Conservation (phyloP, 2,329 filamentous ascomycete species). For the Paecilomyces dactylethromorphus region DNA sequence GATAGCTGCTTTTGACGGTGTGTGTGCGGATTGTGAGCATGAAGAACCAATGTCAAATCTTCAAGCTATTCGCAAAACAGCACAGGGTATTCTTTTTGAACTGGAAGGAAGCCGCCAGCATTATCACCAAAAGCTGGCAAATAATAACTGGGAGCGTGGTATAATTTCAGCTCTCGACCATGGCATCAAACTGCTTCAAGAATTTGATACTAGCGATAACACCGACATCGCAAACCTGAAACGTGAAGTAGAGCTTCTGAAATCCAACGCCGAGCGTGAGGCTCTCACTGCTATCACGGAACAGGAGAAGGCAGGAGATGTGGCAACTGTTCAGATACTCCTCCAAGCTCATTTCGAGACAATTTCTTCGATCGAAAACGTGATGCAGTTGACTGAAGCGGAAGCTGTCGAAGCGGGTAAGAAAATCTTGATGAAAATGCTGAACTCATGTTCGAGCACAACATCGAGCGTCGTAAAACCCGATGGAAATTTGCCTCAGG, state of each 20-base stretch:
- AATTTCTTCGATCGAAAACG: conserved; percentile 72
- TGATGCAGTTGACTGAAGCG: conserved; percentile 73
- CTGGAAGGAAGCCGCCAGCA: conserved; percentile 86
- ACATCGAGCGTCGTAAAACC: conserved; percentile 84
- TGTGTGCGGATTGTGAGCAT: conserved; percentile 66
- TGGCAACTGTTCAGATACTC: conserved; percentile 71
- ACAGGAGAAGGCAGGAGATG: conserved; percentile 74
- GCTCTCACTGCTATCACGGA: conserved; percentile 70
- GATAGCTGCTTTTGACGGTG: conserved; percentile 83
- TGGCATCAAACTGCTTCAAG: conserved; percentile 69
- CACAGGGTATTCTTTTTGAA: conserved; percentile 80
- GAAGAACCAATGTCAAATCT: conserved; percentile 62
- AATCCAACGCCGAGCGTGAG: conserved; percentile 74
- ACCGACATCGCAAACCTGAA: conserved; percentile 65
- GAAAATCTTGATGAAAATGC: conserved; percentile 66
- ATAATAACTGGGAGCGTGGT: conserved; percentile 77
- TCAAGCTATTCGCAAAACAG: conserved; percentile 73
- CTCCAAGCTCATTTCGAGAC: conserved; percentile 90
- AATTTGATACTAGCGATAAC: conserved; percentile 60
- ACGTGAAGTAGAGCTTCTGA: conserved; percentile 80
- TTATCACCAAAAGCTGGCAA: conserved; percentile 75
- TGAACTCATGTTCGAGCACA: conserved; percentile 68
- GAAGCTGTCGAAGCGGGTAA: conserved; percentile 77
- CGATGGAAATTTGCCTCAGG: conserved; percentile 57
- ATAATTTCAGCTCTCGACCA: conserved; percentile 85